Conservation (phyloP, 768 basidiomycete genomes). For the Astraeus odoratus region DNA sequence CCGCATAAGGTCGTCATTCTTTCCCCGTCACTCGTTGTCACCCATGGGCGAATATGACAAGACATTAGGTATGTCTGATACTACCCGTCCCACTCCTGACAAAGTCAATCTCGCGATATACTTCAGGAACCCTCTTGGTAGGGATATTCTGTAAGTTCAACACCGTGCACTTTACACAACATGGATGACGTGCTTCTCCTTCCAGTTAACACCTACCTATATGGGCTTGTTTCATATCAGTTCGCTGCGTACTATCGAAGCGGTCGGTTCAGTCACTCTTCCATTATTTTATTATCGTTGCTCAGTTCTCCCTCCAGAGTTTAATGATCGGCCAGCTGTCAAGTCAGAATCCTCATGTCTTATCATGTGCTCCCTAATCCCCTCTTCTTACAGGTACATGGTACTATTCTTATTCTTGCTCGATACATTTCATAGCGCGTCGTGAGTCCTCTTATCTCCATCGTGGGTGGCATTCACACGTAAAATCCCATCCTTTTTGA, state of each 20-base stretch:
- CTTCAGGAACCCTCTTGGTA: conserved; percentile 14
- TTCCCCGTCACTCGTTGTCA: no score
- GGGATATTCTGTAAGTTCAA: conserved; percentile 18
- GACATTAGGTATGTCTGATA: conserved; percentile 1
- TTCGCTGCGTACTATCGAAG: conserved; percentile 32
- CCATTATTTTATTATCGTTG: neutral
- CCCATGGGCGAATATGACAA: conserved; percentile 4
- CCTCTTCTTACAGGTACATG: conserved; percentile 7
- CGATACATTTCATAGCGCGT: conserved; percentile 14
- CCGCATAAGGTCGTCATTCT: no score
- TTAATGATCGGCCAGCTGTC: conserved; percentile 8
- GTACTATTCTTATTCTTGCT: conserved; percentile 14
- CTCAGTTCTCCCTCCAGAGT: conserved; percentile 3
- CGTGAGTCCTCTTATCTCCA: conserved; percentile 7
- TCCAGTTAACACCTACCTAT: conserved; percentile 26
- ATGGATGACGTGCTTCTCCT: neutral
- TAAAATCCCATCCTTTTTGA: neutral
- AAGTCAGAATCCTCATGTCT: conserved; percentile 1
- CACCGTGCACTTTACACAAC: neutral
- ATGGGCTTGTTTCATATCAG: conserved; percentile 37
- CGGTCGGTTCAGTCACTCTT: neutral
- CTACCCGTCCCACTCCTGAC: neutral
- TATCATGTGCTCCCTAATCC: no score
- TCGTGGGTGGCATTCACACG: neutral
- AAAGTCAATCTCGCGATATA: neutral